Conservation (phyloP, 805 yeast genomes). For the Sungouiozyma ichnusensis region DNA sequence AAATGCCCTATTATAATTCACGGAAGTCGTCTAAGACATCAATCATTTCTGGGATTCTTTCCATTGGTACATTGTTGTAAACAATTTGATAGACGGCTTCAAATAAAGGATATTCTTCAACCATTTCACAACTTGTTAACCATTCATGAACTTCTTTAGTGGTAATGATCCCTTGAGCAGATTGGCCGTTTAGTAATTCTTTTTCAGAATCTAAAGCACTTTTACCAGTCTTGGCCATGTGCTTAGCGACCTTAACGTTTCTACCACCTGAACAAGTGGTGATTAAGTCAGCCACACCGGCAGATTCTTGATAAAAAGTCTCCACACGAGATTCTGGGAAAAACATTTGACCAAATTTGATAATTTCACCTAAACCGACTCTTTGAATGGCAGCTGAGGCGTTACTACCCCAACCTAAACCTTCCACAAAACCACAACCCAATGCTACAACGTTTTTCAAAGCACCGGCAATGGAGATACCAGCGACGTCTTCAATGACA, state of each 20-base stretch:
- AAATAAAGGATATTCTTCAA: constrained; percentile 60
- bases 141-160: constrained; percentile 85
- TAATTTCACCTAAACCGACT: constrained; percentile 84
- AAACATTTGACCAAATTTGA: constrained; percentile 72
- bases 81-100: constrained; percentile 70
- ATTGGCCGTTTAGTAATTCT: constrained; percentile 84
- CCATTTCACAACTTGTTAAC: constrained; percentile 38
- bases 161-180: constrained; percentile 92
- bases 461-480: constrained; percentile 95
- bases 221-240: constrained; percentile 72
- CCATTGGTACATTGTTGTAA: constrained; percentile 63
- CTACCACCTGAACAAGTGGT: constrained; percentile 98
- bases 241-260: constrained; percentile 82
- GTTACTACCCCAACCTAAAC: constrained; percentile 98
- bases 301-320: constrained; percentile 87
- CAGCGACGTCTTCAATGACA: constrained; percentile 87
- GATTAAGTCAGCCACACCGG: constrained; percentile 97
- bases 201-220: constrained; percentile 75
- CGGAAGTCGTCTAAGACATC: constrained; percentile 33
- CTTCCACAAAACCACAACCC: constrained; percentile 96
- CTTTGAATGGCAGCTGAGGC: constrained; percentile 97
- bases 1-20: not conserved
- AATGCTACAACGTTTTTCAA: constrained; percentile 91
- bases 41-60: constrained; percentile 61
- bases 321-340: constrained; percentile 63